phyloP scores from a whole-genome alignment of 805 yeast genomes.

The Scheffersomyces lignosus region DNA sequence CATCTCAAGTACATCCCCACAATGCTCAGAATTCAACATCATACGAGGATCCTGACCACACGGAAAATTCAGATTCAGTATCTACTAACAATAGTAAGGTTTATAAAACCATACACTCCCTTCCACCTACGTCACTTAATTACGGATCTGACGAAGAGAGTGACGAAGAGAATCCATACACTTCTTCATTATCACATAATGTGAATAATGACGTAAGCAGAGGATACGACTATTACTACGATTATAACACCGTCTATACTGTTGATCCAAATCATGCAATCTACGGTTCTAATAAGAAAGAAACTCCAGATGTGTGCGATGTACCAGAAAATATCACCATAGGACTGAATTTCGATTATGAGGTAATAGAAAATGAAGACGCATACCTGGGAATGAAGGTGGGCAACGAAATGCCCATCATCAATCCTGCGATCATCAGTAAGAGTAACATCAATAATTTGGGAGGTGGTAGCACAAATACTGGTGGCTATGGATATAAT shows the following conservation, averaged over 20 bases:
- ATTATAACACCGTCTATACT: constrained; percentile 75
- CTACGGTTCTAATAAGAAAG: constrained; percentile 27
- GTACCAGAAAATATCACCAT: constrained; percentile 46
- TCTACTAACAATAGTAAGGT: constrained; percentile 30
- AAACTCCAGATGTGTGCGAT: constrained; percentile 43
- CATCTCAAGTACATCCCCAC: too few relatives aligned
- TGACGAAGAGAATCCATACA: constrained; percentile 55
- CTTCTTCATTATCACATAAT: constrained; percentile 66
- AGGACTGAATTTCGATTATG: constrained; percentile 42
- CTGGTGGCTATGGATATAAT: background rate
- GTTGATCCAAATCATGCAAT: constrained; percentile 47
- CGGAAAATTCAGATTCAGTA: constrained; percentile 28
- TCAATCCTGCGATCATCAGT: constrained; percentile 19
- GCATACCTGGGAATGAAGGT: background rate
- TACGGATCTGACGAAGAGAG: constrained; percentile 67
- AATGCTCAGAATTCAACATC: too few relatives aligned
- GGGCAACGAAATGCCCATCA: constrained; percentile 23
- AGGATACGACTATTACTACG: constrained; percentile 77
- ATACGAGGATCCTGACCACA: constrained; percentile 10
- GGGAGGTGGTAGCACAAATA: constrained; percentile 1
- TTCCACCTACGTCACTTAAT: constrained; percentile 87
- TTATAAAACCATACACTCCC: constrained; percentile 63
- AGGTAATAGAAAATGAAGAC: constrained; percentile 29
- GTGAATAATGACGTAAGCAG: constrained; percentile 59
- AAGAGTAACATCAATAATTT: constrained; percentile 8